Base-by-base conservation (phyloP, 176 grass and related monocot species). In the Sorghum bicolor region DNA sequence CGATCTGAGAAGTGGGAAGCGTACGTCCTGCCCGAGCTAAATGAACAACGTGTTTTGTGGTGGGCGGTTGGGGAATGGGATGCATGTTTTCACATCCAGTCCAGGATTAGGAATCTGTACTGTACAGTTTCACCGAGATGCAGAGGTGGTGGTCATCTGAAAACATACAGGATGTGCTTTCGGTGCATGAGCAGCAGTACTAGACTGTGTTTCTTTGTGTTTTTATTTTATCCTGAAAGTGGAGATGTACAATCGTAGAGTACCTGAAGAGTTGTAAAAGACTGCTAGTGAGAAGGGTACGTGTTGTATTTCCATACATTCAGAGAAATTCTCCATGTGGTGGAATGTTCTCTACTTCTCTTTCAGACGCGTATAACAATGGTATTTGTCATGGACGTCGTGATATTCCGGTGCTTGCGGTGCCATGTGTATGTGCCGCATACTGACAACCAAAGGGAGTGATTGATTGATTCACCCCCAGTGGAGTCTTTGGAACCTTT, bases 221-320 rank as follows among this genome's bases (percentile, higher is more conserved):
- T 38, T 81, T 65, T 62, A n/a, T 61, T 34, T 80, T 67, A 70
- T 53, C 52, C 26, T 81, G 17, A 52, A 63, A 63, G 10, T 25
- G 79, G 30, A 31, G 14, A 47, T 74, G 83, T 83, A 74, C 44
- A 78, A 73, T 76, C 12, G 45, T 68, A 44, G 22, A 29, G 30
- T 39, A 37, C 60, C 36, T 32, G 34, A 38, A 25, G 77, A 53
- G n/a, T 4, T 86, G 84, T 32, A 62, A 38, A 19, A 76, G 19
- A 25, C 2, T 81, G 74, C 20, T 36, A 34, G 61, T 58, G 70
- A 77, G 60, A 39, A 78, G 11, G 64, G 47, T 71, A 19, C 64
- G 11, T 61, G 83, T 24, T 48, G 62, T 69, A 40, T 73, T 58
- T 68, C n/a, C 70, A 75, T 24, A 50, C 75, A 29, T 12, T 14